Evolutionary conservation across 192 early-diverging fungal species (phyloP), one percentile per base, ranked within the genome.

Genomic region (Coemansia sp.): DNA sequence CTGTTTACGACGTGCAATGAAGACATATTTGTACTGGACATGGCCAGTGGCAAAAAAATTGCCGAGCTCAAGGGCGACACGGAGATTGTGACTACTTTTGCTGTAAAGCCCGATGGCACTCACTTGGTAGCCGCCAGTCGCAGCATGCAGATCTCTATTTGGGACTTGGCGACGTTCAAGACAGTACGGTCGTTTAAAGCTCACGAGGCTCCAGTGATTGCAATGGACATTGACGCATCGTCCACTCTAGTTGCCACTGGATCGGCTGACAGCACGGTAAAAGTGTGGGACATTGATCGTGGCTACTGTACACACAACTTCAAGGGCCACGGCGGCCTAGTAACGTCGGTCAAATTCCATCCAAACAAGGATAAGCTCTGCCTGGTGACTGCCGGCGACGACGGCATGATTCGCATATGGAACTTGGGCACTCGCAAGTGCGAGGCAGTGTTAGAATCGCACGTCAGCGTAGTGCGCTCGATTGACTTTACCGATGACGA

Each of bases 291-390:
- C 76, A 92, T 95, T 64, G 91, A 90, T 59, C 84, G 88, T 55
- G 95, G 94, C 20, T 95, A 86, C 80, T 94, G 92, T 70, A 98
- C 98, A 61, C 98, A 99, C 73, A 94, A 93, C 73, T 93, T 99
- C 70, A 88, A 88, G 59, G 96, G 96, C 52, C 98, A 99, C 59
- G 83, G 88, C 39, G 96, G 95, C 16, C 87, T 98, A 10, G 82
- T 99, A 43, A 90, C 89, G 47, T 85, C 86, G 0, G 85, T 99
- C 11, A 91, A 90, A 70, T 99, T 98, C 74, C 89, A 91, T 59
- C 88, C 89, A 3, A 70, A 79, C 73, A 66, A 58, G 35, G 84
- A 87, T 18, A 83, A 82, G 71, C 80, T 90, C 41, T 65, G 71
- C 11, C 82, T 99, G 43, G 89, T 90, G 16, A 90, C 93, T n/a